Conservation (phyloP, 768 basidiomycete genomes). For the Coprinopsis cinerea region DNA sequence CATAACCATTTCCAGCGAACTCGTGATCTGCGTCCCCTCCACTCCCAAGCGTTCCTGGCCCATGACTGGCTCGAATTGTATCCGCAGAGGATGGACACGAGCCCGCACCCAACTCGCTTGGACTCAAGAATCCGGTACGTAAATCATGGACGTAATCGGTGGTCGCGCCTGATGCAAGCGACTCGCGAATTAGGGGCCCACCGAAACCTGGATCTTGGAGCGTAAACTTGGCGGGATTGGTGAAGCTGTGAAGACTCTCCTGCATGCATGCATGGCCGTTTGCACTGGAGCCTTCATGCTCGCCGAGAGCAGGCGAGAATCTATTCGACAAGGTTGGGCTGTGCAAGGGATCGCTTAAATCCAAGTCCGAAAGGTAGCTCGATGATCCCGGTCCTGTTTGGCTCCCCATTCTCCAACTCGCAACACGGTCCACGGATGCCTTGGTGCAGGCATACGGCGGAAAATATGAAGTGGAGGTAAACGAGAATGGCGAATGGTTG, state of each 20-base stretch:
- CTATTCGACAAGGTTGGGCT: neutral
- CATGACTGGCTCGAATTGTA: constrained; percentile 1
- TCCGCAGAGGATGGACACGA: constrained; percentile 9
- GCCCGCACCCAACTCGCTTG: constrained; percentile 1
- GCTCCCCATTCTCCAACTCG: constrained; percentile 6
- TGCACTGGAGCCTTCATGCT: constrained; percentile 71
- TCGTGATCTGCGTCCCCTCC: neutral
- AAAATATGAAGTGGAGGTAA: constrained; percentile 2
- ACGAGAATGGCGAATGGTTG: neutral
- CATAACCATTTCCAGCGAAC: too few species aligned
- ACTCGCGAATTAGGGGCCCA: neutral
- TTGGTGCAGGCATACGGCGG: neutral
- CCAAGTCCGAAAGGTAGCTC: constrained; percentile 2
- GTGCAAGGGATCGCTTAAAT: neutral
- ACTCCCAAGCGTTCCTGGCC: neutral
- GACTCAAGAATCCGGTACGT: neutral
- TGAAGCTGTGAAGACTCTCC: too few species aligned
- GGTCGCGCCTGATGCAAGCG: neutral
- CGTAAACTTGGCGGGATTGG: neutral
- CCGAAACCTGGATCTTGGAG: neutral
- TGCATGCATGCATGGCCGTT: constrained; percentile 54
- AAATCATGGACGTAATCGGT: neutral
- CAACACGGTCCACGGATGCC: neutral
- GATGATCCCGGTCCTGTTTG: neutral
- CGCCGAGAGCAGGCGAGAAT: constrained; percentile 35